Base-by-base conservation (phyloP, 169 alveolate species). In the Pseudocohnilembus persalinus region DNA sequence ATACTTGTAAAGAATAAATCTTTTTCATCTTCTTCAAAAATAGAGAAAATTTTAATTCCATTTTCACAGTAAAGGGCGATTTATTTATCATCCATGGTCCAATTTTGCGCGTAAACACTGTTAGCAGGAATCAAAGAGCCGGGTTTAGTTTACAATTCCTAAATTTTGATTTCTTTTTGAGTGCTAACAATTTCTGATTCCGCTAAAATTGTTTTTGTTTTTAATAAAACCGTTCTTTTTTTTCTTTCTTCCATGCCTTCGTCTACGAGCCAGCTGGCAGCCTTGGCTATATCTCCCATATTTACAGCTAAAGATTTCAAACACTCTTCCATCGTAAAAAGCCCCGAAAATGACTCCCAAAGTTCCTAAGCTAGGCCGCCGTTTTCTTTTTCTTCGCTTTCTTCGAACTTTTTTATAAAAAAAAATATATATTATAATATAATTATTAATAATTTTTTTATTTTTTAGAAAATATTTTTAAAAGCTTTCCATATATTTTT, bases 251-350 rank as follows among this genome's bases (percentile, higher is more conserved):
- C 81, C 73, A 91, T 92, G 16, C 96, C 94, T 30, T 88, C 88
- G 32, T 93, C 94, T 15, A 91, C 92, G 25, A 93, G 91, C 94
- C 94, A 93, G 1, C 31, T 68, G 0, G 94, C 95, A 1, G 96
- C 95, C 25, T 63, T 84, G 76, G 74, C 65, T 28, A 91, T 82
- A 91, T 93, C 96, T 64, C 89, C 81, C 29, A 76, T 74, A 73
- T 91, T 76, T 24, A 89, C 49, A 49, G 89, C 80, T 25, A 93
- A 83, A 25, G 96, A 94, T 75, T 87, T 89, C 65, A 81, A 85
- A 32, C 95, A 89, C 74, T 93, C 96, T 15, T 84, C 79, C 0
- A 77, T 78, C 0, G 91, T 81, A 79, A 88, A 93, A 73, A 82
- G 91, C 15, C 92, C 85, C 31, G 90, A 83, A 76, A 93, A 93